These are phyloP conservation scores for Casuarina cunninghamiana DNA, from an alignment of 306 rosid genomes.

Conservation along the genomic window DNA sequence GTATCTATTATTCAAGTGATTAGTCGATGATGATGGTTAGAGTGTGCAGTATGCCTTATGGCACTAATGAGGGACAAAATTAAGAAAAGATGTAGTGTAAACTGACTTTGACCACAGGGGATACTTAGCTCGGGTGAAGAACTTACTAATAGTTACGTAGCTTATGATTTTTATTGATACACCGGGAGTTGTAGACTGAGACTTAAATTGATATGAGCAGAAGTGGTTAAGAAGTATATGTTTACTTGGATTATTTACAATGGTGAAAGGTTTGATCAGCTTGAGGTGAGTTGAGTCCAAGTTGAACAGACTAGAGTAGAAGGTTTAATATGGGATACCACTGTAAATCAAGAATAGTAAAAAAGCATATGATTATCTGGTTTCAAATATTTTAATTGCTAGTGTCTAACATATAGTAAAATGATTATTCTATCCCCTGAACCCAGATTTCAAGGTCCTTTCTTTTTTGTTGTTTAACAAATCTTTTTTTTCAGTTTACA, in stretches of 20 bases:
- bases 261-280: too few species aligned
- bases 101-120: background rate
- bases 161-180: background rate
- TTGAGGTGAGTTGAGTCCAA: background rate
- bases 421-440: background rate
- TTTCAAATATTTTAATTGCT: background rate
- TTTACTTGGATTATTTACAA: background rate
- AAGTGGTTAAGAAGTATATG: background rate
- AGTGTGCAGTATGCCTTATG: background rate
- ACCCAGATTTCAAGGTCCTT: background rate
- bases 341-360: background rate
- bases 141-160: background rate
- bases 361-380: background rate
- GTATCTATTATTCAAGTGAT: background rate
- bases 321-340: too few species aligned
- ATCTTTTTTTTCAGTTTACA: background rate
- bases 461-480: background rate
- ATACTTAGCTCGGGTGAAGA: background rate
- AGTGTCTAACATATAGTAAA: background rate
- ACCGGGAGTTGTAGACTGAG: background rate
- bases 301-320: background rate
- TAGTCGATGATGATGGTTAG: background rate
- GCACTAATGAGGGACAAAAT: background rate
- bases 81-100: too few species aligned
- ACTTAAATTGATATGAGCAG: background rate